Evolutionary conservation across 768 basidiomycete species (phyloP).

Genomic region (Leucocoprinus sp.): DNA sequence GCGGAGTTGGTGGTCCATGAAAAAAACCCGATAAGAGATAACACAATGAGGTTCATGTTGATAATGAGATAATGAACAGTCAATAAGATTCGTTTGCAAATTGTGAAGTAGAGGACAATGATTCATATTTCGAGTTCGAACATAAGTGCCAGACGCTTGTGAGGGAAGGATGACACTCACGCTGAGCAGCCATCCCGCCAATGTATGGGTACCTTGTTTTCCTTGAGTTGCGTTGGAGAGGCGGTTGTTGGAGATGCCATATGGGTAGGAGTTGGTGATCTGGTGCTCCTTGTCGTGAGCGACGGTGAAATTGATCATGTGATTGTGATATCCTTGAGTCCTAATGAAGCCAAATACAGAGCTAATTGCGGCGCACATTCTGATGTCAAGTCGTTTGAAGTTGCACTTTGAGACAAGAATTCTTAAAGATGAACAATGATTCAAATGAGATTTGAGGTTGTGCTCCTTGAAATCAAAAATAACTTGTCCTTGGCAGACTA

Average conservation of each 20-base stretch:
- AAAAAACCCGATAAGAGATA: no score
- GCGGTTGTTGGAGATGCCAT: slow-evolving; percentile 76
- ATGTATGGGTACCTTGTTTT: slow-evolving; percentile 61
- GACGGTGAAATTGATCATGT: slow-evolving; percentile 1
- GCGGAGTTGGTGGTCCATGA: background rate
- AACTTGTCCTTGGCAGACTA: no score
- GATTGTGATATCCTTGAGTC: background rate
- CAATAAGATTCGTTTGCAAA: no score
- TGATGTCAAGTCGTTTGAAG: no score
- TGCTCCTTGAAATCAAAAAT: no score
- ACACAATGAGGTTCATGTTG: no score
- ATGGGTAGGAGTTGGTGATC: no score
- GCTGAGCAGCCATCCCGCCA: slow-evolving; percentile 91
- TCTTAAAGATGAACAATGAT: no score
- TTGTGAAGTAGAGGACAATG: background rate
- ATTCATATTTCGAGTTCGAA: background rate
- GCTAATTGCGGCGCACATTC: no score
- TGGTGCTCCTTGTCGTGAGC: background rate
- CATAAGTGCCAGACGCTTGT: slow-evolving; percentile 1
- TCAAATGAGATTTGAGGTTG: no score
- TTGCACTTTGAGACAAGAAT: no score
- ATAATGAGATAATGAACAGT: no score
- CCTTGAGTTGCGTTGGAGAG: slow-evolving; percentile 77
- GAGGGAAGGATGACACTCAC: slow-evolving; percentile 39
- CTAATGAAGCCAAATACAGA: background rate